Conservation (phyloP, 345 rosid species). For the Ceriops decandra region DNA sequence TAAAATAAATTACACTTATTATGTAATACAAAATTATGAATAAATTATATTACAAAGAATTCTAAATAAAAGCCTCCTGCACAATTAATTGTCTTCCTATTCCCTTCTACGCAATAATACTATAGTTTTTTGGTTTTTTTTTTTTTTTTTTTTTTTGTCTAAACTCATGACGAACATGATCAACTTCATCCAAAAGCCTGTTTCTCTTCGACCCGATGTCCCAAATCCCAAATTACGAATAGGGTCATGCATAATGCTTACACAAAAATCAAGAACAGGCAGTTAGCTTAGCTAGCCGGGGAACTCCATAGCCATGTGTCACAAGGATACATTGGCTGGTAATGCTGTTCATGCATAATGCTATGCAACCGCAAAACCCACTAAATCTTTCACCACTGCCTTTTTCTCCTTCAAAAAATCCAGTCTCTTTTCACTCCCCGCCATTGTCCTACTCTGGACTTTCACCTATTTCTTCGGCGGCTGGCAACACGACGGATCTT, state of each 20-base stretch:
- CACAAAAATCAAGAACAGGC: not conserved
- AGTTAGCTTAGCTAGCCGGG: not conserved
- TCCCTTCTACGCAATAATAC: no score
- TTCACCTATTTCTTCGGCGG: conserved; percentile 39
- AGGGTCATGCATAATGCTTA: not conserved
- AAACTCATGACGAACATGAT: not conserved
- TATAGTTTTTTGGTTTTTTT: no score
- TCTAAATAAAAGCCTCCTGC: no score
- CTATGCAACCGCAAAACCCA: conserved; percentile 20
- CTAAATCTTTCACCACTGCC: conserved; percentile 4
- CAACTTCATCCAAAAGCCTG: conserved; percentile 10
- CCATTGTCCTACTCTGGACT: conserved; percentile 39
- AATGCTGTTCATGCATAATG: not conserved
- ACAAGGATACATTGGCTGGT: no score
- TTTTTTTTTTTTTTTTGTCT: no score
- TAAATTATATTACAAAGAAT: no score
- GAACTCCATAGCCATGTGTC: conserved; percentile 12
- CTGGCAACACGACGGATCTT: conserved; percentile 21
- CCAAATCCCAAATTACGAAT: not conserved
- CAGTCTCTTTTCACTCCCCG: conserved; percentile 15
- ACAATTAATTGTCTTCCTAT: no score
- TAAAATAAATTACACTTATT: no score
- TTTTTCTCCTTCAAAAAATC: conserved; percentile 14
- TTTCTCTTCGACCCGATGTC: conserved; percentile 1
- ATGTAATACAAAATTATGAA: no score